These are phyloP conservation scores for Metschnikowia drakensbergensis DNA, from an alignment of 805 yeast species.

Conservation along the genomic window DNA sequence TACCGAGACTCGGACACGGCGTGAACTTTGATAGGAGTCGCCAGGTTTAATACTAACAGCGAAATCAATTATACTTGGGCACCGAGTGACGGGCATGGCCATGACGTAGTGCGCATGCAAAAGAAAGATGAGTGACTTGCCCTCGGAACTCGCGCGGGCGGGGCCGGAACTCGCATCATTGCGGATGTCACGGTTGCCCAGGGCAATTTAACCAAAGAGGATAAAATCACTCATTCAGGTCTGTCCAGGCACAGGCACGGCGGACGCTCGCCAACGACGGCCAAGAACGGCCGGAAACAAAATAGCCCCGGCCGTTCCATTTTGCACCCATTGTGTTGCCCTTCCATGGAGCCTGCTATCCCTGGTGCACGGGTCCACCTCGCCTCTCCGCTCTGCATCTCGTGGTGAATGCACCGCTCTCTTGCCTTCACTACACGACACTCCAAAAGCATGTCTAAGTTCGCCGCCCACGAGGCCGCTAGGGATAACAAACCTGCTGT, in stretches of 20 bases:
- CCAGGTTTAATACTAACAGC: too few species aligned
- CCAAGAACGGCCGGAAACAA: not conserved
- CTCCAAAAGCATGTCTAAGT: slow-evolving; percentile 6
- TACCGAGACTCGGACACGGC: too few species aligned
- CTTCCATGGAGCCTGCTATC: not conserved
- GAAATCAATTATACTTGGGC: not conserved
- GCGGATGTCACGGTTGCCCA: slow-evolving; percentile 3
- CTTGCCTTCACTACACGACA: too few species aligned
- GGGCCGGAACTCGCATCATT: slow-evolving; percentile 1
- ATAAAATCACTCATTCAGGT: slow-evolving; percentile 1
- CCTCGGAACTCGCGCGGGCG: slow-evolving; percentile 4
- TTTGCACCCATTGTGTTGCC: not conserved
- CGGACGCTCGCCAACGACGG: not conserved
- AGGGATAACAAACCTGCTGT: slow-evolving; percentile 52
- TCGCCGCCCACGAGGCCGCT: slow-evolving; percentile 57
- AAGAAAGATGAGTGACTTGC: slow-evolving; percentile 1
- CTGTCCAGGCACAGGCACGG: not conserved
- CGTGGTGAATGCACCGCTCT: not conserved
- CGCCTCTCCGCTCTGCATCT: not conserved
- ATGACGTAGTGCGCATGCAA: slow-evolving; percentile 6
- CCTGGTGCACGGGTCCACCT: slow-evolving; percentile 9
- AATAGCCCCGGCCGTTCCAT: not conserved
- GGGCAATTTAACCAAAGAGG: slow-evolving; percentile 5
- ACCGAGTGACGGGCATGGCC: not conserved
- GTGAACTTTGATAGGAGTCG: too few species aligned